Conservation (phyloP, 31 red algal genomes). For the Asparagopsis taxiformis region DNA sequence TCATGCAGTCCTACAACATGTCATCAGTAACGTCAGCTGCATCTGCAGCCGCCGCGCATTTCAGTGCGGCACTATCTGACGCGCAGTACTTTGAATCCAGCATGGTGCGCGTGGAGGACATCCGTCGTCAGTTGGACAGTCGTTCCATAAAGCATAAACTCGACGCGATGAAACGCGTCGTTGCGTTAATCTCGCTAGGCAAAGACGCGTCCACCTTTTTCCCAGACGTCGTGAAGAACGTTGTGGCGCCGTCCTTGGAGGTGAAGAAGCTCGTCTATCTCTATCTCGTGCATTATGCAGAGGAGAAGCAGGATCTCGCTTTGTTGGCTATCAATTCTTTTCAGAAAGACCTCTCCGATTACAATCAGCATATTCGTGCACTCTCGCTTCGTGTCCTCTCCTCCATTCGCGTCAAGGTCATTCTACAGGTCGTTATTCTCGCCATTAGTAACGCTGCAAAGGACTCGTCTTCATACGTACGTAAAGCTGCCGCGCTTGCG, state of each 20-base stretch:
- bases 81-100: conserved; percentile 96
- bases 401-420: conserved; percentile 86
- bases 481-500: conserved; percentile 85
- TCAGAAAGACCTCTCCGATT: conserved; percentile 91
- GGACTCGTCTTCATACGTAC: conserved; percentile 86
- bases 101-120: conserved; percentile 83
- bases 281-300: conserved; percentile 95
- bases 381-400: conserved; percentile 89
- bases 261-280: conserved; percentile 96
- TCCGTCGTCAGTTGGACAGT: conserved; percentile 86
- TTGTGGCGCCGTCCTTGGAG: conserved; percentile 69
- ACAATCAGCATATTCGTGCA: conserved; percentile 80
- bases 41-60: conserved; percentile 72
- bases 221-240: conserved; percentile 93
- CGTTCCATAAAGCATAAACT: conserved; percentile 73
- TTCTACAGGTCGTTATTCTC: conserved; percentile 79
- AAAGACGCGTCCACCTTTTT: conserved; percentile 87
- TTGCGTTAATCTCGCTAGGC: conserved; percentile 91
- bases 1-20: too few relatives aligned
- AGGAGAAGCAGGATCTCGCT: conserved; percentile 86
- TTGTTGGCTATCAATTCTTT: conserved; percentile 93
- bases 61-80: conserved; percentile 85
- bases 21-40: conserved; percentile 68
- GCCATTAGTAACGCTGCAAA: conserved; percentile 74
- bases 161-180: conserved; percentile 91